A percentile compares a stretch with the other conserved stretches of the same genome.
Evolutionary conservation across 225 moss, liverwort and hornwort species (phyloP).

Genomic region (Ulota crispa): DNA sequence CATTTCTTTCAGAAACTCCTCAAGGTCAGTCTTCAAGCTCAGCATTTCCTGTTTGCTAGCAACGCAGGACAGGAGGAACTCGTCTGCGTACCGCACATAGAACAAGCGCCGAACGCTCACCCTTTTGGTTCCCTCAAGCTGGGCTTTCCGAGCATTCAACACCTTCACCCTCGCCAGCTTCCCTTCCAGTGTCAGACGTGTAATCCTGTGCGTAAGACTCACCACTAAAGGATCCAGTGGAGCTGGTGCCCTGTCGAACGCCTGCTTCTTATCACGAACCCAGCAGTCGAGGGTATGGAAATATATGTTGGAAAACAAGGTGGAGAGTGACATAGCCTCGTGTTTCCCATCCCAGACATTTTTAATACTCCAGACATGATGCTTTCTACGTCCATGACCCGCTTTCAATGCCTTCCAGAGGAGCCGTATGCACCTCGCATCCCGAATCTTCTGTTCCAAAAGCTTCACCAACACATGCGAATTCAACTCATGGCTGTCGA

Average conservation of each 20-base stretch:
- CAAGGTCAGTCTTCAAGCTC: constrained; percentile 24
- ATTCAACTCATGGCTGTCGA: constrained; percentile 32
- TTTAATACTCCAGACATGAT: constrained; percentile 40
- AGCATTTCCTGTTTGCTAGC: constrained; percentile 42
- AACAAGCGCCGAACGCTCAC: constrained; percentile 32
- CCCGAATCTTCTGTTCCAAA: constrained; percentile 49
- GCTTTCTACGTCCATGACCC: constrained; percentile 36
- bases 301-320: constrained; percentile 47
- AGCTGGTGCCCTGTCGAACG: constrained; percentile 23
- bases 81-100: constrained; percentile 52
- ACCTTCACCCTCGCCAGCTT: constrained; percentile 36
- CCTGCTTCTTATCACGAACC: constrained; percentile 37
- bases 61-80: constrained; percentile 37
- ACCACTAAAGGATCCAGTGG: constrained; percentile 16
- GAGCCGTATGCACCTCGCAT: constrained; percentile 48
- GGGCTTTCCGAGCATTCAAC: constrained; percentile 34
- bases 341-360: constrained; percentile 43
- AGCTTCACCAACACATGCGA: constrained; percentile 35
- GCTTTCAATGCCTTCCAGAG: constrained; percentile 59
- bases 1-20: constrained; percentile 37
- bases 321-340: constrained; percentile 30
- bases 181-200: constrained; percentile 34
- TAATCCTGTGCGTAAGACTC: constrained; percentile 30
- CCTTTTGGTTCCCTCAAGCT: constrained; percentile 20
- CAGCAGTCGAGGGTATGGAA: constrained; percentile 50